Conservation (phyloP, 1,284 basidiomycete genomes). For the Papiliotrema laurentii region DNA sequence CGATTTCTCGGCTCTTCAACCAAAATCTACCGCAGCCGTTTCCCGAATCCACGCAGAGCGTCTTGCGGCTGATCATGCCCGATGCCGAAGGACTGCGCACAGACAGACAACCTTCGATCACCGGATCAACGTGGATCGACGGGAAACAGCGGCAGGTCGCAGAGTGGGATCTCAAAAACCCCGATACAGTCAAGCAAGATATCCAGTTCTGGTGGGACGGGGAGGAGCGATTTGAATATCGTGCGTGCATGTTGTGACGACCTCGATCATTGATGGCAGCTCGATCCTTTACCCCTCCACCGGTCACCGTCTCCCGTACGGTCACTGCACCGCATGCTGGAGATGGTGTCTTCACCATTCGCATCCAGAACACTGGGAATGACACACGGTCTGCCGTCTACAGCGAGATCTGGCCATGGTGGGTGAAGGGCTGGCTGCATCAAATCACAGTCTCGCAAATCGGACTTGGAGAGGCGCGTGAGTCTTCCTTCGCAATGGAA, state of each 20-base stretch:
- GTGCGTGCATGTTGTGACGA: slow-evolving; percentile 29
- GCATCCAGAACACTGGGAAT: slow-evolving; percentile 62
- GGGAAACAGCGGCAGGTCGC: slow-evolving; percentile 22
- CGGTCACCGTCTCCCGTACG: slow-evolving; percentile 65
- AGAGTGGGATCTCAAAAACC: slow-evolving; percentile 32
- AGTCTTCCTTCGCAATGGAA: slow-evolving; percentile 1
- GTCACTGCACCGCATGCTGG: slow-evolving; percentile 73
- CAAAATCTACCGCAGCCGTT: slow-evolving; percentile 55
- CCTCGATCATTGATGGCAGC: slow-evolving; percentile 23
- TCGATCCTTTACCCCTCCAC: slow-evolving; percentile 43
- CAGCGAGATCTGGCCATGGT: slow-evolving; percentile 90
- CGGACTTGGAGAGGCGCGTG: slow-evolving; percentile 15
- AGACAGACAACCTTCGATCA: slow-evolving; percentile 8
- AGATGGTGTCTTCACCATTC: slow-evolving; percentile 65
- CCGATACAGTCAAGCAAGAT: slow-evolving; percentile 21
- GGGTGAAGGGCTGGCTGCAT: slow-evolving; percentile 82
- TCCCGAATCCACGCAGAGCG: slow-evolving; percentile 58
- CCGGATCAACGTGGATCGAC: slow-evolving; percentile 26
- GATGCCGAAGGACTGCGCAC: slow-evolving; percentile 7
- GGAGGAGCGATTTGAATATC: slow-evolving; percentile 48
- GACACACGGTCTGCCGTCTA: slow-evolving; percentile 61
- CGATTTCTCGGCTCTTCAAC: slow-evolving; percentile 68
- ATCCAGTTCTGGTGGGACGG: slow-evolving; percentile 46
- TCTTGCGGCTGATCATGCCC: slow-evolving; percentile 33
- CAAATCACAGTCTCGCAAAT: slow-evolving; percentile 57